A percentile compares a stretch with the other conserved stretches of the same genome.
phyloP scores from a whole-genome alignment of 2,329 filamentous ascomycete genomes.

The Ophiostoma angusticollis region DNA sequence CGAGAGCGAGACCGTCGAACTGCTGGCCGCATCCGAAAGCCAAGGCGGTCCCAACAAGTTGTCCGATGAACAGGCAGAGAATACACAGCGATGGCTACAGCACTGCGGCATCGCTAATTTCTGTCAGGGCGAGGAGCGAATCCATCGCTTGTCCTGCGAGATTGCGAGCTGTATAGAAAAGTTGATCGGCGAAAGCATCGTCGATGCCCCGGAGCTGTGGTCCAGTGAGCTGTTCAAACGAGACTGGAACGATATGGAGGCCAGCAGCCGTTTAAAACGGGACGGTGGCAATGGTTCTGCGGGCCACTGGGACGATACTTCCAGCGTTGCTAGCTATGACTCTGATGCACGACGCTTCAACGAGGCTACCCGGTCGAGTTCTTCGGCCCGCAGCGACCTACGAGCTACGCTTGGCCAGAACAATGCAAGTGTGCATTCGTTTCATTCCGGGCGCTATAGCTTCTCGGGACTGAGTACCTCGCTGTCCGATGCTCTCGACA shows the following conservation, averaged over 20 bases:
- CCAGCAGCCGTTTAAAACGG: conserved; percentile 23
- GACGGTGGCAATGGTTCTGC: conserved; percentile 22
- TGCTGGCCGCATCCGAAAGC: conserved; percentile 68
- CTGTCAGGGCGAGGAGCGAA: conserved; percentile 85
- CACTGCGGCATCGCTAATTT: conserved; percentile 80
- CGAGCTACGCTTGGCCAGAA: conserved; percentile 41
- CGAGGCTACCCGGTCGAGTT: conserved; percentile 32
- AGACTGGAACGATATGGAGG: conserved; percentile 53
- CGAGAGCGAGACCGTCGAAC: conserved; percentile 74
- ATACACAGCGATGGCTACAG: conserved; percentile 71
- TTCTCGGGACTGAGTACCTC: conserved; percentile 42
- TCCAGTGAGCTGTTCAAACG: conserved; percentile 77
- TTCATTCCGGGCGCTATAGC: conserved; percentile 54
- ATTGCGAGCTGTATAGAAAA: conserved; percentile 76
- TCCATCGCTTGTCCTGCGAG: conserved; percentile 87
- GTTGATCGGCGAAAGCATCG: conserved; percentile 70
- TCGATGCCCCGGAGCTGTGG: conserved; percentile 81
- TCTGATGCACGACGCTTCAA: conserved; percentile 33
- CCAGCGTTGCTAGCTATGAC: conserved; percentile 40
- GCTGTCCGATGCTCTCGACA: conserved; percentile 54
- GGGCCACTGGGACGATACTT: conserved; percentile 38
- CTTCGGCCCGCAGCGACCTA: conserved; percentile 40
- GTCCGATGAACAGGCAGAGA: conserved; percentile 85
- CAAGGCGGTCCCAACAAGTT: conserved; percentile 90
- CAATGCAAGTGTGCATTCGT: conserved; percentile 56